These are phyloP conservation scores for Aquanectria penicillioides DNA, from an alignment of 2,329 filamentous ascomycete genomes.

Conservation along the genomic window DNA sequence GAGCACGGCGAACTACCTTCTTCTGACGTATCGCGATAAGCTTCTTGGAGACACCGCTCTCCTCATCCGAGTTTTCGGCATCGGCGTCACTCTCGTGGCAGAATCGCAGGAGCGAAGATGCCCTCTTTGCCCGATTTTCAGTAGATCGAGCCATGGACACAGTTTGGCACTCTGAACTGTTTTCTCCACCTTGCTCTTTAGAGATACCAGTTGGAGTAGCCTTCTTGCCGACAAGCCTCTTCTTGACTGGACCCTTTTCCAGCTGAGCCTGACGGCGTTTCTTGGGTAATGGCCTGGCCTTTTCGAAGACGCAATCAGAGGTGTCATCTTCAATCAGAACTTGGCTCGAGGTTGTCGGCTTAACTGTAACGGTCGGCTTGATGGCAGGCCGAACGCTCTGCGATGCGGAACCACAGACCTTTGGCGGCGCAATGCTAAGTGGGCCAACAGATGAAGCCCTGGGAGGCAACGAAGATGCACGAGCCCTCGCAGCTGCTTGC, in stretches of 20 bases:
- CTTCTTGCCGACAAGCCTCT: too few relatives aligned
- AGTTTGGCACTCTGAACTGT: conserved; percentile 18
- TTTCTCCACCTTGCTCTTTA: not conserved
- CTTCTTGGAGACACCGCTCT: too few relatives aligned
- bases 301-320: conserved; percentile 34
- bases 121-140: too few relatives aligned
- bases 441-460: too few relatives aligned
- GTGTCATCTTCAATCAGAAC: conserved; percentile 4
- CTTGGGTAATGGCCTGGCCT: conserved; percentile 21
- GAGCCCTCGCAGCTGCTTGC: not conserved
- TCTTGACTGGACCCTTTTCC: conserved; percentile 22
- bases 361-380: not conserved
- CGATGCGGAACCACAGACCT: not conserved
- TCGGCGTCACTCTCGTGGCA: conserved; percentile 11
- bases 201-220: too few relatives aligned
- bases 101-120: too few relatives aligned
- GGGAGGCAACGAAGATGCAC: conserved; percentile 2
- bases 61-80: conserved; percentile 8
- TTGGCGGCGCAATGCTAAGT: too few relatives aligned
- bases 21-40: too few relatives aligned
- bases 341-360: not conserved
- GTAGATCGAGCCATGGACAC: too few relatives aligned
- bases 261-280: conserved; percentile 1
- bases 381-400: not conserved
- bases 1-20: too few relatives aligned